phyloP scores from a whole-genome alignment of 2,329 filamentous ascomycete species.

The Penicillium hordei region DNA sequence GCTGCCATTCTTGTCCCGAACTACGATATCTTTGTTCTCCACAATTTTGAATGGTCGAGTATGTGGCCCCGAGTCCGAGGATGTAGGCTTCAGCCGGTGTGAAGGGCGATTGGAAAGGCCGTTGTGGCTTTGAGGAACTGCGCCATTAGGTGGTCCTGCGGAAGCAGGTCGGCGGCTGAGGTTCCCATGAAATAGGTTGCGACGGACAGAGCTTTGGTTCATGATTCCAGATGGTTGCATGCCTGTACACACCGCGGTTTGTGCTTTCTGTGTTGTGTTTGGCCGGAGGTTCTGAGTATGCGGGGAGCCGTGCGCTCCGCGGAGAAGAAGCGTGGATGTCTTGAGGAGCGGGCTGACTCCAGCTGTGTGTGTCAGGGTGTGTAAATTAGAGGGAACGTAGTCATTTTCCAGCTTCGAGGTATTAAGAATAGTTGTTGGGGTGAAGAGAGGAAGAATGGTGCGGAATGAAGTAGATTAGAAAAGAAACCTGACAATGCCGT shows the following conservation, averaged over 20 bases:
- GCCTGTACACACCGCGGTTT: not conserved
- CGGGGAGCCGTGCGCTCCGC: not conserved
- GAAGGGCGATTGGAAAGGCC: conserved; percentile 26
- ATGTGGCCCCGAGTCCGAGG: conserved; percentile 23
- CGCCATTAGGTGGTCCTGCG: conserved; percentile 26
- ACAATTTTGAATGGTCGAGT: conserved; percentile 23
- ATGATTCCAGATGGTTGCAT: conserved; percentile 18
- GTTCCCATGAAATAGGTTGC: conserved; percentile 47
- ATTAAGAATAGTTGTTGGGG: conserved; percentile 6
- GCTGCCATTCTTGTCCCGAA: conserved; percentile 50
- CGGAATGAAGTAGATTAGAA: conserved; percentile 5
- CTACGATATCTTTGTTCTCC: conserved; percentile 50
- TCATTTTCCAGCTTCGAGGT: not conserved
- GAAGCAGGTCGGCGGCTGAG: conserved; percentile 45
- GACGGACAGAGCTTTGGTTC: conserved; percentile 41
- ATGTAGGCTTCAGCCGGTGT: conserved; percentile 22
- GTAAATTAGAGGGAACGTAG: not conserved
- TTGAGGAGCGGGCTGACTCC: not conserved
- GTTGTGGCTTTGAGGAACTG: conserved; percentile 16
- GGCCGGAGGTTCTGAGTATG: not conserved
- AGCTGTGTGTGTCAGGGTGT: not conserved
- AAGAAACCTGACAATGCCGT: not conserved
- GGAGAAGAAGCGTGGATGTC: not conserved
- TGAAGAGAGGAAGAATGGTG: not conserved
- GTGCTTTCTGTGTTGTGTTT: not conserved